phyloP scores from a whole-genome alignment of 2,329 filamentous ascomycete genomes.

The Verticillium albo-atrum region DNA sequence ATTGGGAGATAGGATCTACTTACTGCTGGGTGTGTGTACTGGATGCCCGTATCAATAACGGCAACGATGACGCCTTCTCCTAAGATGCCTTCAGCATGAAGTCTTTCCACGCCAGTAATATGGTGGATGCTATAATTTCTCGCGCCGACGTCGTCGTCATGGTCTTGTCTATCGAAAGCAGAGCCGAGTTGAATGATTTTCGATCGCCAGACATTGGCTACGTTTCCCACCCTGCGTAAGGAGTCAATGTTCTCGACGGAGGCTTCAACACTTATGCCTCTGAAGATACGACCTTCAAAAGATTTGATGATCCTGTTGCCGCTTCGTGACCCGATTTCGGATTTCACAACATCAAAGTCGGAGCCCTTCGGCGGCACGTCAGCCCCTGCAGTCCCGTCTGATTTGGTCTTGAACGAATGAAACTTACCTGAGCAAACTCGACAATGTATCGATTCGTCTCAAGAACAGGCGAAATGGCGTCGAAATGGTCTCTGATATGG shows the following conservation, averaged over 20 bases:
- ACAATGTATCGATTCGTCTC: constrained; percentile 6
- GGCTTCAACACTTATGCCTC: constrained; percentile 8
- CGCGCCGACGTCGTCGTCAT: not conserved
- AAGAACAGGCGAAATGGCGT: not conserved
- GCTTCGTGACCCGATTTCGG: not conserved
- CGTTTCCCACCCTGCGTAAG: not conserved
- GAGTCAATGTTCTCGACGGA: not conserved
- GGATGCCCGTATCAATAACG: constrained; percentile 34
- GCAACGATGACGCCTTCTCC: constrained; percentile 33
- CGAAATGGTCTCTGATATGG: not conserved
- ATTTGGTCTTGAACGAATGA: fast-evolving
- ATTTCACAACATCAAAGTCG: not conserved
- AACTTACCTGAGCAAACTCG: constrained; percentile 2
- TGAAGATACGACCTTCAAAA: constrained; percentile 8
- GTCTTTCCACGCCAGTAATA: constrained; percentile 32
- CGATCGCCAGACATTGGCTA: constrained; percentile 8
- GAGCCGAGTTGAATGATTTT: constrained; percentile 3
- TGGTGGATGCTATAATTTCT: constrained; percentile 29
- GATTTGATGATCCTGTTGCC: constrained; percentile 5
- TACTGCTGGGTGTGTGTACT: constrained; percentile 33
- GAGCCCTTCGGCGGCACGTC: not conserved
- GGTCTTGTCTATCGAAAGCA: not conserved
- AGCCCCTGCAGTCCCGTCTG: not conserved
- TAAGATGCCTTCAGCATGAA: constrained; percentile 30
- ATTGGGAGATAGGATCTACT: too few species aligned